A percentile compares a stretch with the other conserved stretches of the same genome.
phyloP scores from a whole-genome alignment of 345 rosid genomes.

The Moringa oleifera region DNA sequence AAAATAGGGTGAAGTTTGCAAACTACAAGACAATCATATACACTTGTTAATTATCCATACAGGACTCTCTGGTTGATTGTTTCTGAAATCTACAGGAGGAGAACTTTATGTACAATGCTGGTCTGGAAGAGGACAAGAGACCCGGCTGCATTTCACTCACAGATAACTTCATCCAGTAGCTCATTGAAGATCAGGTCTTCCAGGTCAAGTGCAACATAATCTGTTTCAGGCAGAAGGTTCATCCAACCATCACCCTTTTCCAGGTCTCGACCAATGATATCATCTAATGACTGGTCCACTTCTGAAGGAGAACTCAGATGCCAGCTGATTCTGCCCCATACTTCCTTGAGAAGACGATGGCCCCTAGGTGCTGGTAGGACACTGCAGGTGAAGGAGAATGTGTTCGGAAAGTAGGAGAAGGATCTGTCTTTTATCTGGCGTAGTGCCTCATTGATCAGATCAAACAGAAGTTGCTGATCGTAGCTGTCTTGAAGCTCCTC shows the following conservation, averaged over 20 bases:
- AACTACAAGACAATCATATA: no score
- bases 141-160: not conserved
- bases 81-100: no score
- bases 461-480: slow-evolving; percentile 54
- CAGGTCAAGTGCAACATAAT: slow-evolving; percentile 59
- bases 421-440: slow-evolving; percentile 38
- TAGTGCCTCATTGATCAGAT: slow-evolving; percentile 54
- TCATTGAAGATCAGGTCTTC: slow-evolving; percentile 69
- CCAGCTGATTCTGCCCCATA: slow-evolving; percentile 55
- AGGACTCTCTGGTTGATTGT: no score
- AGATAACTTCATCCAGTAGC: slow-evolving; percentile 43
- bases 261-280: slow-evolving; percentile 53
- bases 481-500: slow-evolving; percentile 20
- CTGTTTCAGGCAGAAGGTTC: slow-evolving; percentile 46
- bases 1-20: no score
- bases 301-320: slow-evolving; percentile 21
- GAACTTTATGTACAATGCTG: slow-evolving; percentile 7
- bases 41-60: no score
- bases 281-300: slow-evolving; percentile 48
- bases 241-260: slow-evolving; percentile 58
- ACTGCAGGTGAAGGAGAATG: slow-evolving; percentile 26
- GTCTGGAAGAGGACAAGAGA: no score
- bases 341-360: slow-evolving; percentile 45
- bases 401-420: slow-evolving; percentile 50
- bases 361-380: slow-evolving; percentile 35